Conservation (phyloP, 116 monocot genomes). For the Dioscorea cayenensis region DNA sequence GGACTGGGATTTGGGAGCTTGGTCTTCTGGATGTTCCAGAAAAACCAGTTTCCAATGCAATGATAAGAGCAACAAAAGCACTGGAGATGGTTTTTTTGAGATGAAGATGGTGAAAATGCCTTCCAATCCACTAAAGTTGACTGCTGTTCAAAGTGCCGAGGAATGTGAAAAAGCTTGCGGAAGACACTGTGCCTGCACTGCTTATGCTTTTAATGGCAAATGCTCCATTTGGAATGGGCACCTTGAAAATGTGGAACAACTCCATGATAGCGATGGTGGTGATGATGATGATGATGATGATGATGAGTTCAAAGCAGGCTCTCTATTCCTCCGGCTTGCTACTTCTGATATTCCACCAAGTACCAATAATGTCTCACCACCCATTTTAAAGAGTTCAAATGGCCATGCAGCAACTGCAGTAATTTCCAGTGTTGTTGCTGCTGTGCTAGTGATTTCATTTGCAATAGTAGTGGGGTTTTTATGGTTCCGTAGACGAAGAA, state of each 20-base stretch:
- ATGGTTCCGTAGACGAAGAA: neutral
- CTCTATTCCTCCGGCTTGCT: slow-evolving; percentile 7
- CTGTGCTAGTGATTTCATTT: neutral
- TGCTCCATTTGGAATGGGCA: slow-evolving; percentile 8
- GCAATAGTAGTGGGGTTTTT: neutral
- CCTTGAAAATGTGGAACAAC: slow-evolving; percentile 4
- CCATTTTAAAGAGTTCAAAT: neutral
- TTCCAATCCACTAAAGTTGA: neutral
- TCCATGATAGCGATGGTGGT: neutral
- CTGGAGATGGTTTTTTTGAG: slow-evolving; percentile 7
- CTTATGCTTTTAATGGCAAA: slow-evolving; percentile 8
- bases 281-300: neutral
- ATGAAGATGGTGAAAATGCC: slow-evolving; percentile 7
- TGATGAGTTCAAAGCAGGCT: neutral
- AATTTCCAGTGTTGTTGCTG: neutral
- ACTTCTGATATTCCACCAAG: slow-evolving; percentile 3
- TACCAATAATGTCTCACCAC: neutral
- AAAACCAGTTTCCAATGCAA: slow-evolving; percentile 6
- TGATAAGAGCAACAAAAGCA: neutral
- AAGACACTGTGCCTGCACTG: slow-evolving; percentile 19
- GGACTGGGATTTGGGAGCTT: slow-evolving; percentile 13
- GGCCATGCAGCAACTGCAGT: neutral
- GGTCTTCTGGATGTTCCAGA: slow-evolving; percentile 9
- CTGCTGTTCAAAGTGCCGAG: neutral
- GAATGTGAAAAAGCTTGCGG: slow-evolving; percentile 12